Evolutionary conservation across 164 flowering plant genomes (phyloP), one percentile per base, ranked within the genome.

Genomic region (Vitis rupestris): DNA sequence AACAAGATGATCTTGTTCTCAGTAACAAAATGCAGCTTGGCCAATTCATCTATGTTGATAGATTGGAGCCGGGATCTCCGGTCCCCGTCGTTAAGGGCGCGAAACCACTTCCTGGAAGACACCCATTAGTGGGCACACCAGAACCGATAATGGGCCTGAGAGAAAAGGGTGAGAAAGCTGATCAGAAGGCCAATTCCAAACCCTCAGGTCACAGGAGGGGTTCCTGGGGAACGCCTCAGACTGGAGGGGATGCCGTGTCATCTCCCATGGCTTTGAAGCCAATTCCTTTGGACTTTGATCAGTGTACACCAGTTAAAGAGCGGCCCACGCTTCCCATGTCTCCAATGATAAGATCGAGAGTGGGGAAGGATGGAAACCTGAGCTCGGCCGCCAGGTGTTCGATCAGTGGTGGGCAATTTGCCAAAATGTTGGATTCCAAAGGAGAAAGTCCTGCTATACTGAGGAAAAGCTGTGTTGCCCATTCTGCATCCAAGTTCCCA

Each of bases 21-120:
- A 93, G 94, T 83, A 84, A 95, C 80, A 88, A 88, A 70, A 84
- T 95, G 88, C 97, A 93, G 82, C 82, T 95, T 7, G 99, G 98
- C 19, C 99, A 95, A 80, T 93, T 88, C 82, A 87, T 91, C 3
- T 90, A 91, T 69, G 94, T 95, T 0, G 97, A 95, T 9, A 80
- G 78, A 63, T 66, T 95, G 59, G 97, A 95, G 75, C 97, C 96
- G 0, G 99, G 94, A 3, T 91, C 97, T 1, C 98, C 99, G 0
- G 95, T 93, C 44, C 98, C 98, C 0, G 70, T 91, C 31, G 78
- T 89, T 1, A 84, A 79, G 71, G 99, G 97, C 9, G 81, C 90
- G 3, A 93, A 91, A 68, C 93, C 88, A 2, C 77, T 91, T 11
- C 97, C 99, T 1, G 99, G 99, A 1, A 72, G 98, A 19, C 98